Evolutionary conservation across 805 yeast genomes (phyloP).

Genomic region (Lipomyces chichibuensis): DNA sequence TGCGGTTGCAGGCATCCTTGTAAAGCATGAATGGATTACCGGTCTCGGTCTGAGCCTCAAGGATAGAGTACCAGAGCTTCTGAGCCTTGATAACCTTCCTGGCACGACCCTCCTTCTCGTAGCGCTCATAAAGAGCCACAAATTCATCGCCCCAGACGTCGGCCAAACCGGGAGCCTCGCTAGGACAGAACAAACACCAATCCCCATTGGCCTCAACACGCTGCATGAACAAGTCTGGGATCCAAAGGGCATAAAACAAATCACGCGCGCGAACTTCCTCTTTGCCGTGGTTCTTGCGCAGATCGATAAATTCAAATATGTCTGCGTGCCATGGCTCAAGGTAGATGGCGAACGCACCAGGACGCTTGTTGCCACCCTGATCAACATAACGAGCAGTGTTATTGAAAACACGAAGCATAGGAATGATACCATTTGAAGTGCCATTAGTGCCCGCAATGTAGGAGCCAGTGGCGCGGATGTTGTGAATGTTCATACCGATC

Average conservation of each 20-base stretch:
- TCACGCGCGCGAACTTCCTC: conserved; percentile 94
- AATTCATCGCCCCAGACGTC: conserved; percentile 88
- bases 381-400: conserved; percentile 96
- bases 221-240: conserved; percentile 91
- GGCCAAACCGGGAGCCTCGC: conserved; percentile 80
- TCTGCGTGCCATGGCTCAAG: conserved; percentile 98
- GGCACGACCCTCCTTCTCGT: conserved; percentile 72
- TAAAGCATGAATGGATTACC: conserved; percentile 95
- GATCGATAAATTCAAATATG: conserved; percentile 79
- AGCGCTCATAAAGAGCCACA: conserved; percentile 66
- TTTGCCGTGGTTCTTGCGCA: conserved; percentile 91
- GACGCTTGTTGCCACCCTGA: conserved; percentile 97
- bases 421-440: conserved; percentile 86
- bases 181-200: conserved; percentile 91
- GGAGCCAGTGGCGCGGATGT: conserved; percentile 84
- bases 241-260: conserved; percentile 90
- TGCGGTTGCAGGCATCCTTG: conserved; percentile 86
- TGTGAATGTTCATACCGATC: conserved; percentile 84
- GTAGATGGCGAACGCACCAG: conserved; percentile 94
- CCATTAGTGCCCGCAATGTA: conserved; percentile 92
- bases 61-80: conserved; percentile 84
- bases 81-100: conserved; percentile 76
- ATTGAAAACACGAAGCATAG: conserved; percentile 95
- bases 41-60: conserved; percentile 93
- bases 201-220: conserved; percentile 75